Base-by-base conservation (phyloP, 352 stramenopile species). In the Phytophthora quininea region DNA sequence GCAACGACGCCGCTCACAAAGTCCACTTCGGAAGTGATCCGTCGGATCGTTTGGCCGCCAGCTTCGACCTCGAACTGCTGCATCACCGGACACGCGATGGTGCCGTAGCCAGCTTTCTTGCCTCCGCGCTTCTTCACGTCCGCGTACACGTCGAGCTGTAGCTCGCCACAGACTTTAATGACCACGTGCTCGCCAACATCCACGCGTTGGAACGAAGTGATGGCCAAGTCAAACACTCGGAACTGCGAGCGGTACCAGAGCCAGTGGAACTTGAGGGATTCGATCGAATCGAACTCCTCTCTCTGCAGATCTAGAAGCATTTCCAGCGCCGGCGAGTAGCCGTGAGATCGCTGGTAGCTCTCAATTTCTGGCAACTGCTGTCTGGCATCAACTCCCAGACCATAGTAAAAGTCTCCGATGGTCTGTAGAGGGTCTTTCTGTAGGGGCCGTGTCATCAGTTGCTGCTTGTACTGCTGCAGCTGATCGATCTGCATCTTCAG, bases 11-110 rank as follows among this genome's bases (percentile, higher is more conserved):
- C 79, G 1, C 61, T 53, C 0, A 86, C 37, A 53, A 82, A 71
- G 55, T 88, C 77, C 37, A 86, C 73, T 46, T 88, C 80, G 2
- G 72, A 83, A 0, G 77, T 84, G 45, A 88, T 75, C 12, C 73
- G 75, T 11, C 63, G 71, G 29, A 84, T 50, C 0, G 64, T 27
- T 15, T 65, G 54, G 8, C 77, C 45, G 0, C 46, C 37, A 10
- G 40, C 38, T 33, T 84, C 67, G 55, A 86, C 81, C 50, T 86
- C 72, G 33, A 84, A 86, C 12, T 79, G 77, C 30, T 86, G 79
- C n/a, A 66, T 63, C 15, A 86, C 64, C 32, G 79, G 72, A 12
- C 74, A 86, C 33, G 24, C 52, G n/a, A 76, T 59, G 0, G n/a
- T n/a, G 1, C 64, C 64, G 27, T 70, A 70, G 35, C 58, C 59